Evolutionary conservation across 139 green algal species (phyloP).

Genomic region (Monoraphidium neglectum): DNA sequence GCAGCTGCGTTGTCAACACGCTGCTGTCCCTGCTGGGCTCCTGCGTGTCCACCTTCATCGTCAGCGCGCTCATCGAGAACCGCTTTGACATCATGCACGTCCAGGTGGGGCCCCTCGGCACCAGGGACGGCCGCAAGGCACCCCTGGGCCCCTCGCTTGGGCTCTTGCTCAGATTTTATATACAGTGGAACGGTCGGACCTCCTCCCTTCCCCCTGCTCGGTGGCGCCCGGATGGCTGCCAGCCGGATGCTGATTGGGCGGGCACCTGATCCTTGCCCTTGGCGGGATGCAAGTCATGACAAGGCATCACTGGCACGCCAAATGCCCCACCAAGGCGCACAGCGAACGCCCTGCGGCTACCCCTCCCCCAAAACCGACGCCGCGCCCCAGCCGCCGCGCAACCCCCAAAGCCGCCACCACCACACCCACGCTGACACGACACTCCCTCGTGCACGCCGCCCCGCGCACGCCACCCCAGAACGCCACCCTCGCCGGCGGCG

Average conservation of each 20-base stretch:
- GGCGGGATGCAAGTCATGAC: no score
- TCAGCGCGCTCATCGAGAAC: conserved; percentile 25
- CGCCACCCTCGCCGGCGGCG: conserved; percentile 60
- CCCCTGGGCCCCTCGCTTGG: background rate
- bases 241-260: no score
- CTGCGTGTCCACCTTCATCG: conserved; percentile 48
- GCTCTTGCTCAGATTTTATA: conserved; percentile 13
- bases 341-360: no score
- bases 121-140: no score
- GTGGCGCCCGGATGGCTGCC: no score
- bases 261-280: no score
- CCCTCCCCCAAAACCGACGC: no score
- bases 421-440: background rate
- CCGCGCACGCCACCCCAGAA: conserved; percentile 54
- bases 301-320: no score
- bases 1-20: conserved; percentile 61
- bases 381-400: background rate
- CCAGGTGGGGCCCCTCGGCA: conserved; percentile 16
- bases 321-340: no score
- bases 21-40: conserved; percentile 55
- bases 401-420: background rate
- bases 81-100: conserved; percentile 61
- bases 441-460: no score
- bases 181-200: no score
- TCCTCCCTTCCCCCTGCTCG: no score